phyloP scores from a whole-genome alignment of 257 asterid genomes.

The Fraxinus anomala region DNA sequence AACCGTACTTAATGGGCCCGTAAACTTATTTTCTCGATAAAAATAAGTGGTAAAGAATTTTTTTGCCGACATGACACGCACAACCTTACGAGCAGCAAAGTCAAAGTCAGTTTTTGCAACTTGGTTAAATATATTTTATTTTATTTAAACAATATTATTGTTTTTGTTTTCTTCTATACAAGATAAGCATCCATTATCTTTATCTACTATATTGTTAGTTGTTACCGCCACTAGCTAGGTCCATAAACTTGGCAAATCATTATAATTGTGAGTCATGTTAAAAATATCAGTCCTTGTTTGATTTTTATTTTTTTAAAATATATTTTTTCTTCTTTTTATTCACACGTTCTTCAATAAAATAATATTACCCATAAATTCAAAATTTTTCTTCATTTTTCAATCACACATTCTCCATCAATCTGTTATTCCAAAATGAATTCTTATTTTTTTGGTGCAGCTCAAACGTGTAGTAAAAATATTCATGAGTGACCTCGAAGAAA shows the following conservation, averaged over 20 bases:
- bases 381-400: no score
- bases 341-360: no score
- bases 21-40: not conserved
- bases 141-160: not conserved
- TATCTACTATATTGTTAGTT: constrained; percentile 29
- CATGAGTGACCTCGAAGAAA: not conserved
- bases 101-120: constrained; percentile 43
- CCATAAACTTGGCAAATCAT: not conserved
- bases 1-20: no score
- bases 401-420: no score
- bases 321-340: no score
- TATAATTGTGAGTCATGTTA: not conserved
- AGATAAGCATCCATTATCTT: constrained; percentile 34
- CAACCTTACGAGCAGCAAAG: constrained; percentile 23
- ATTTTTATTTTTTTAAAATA: no score
- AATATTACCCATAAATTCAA: no score
- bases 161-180: constrained; percentile 36
- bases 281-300: no score
- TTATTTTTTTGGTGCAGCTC: no score
- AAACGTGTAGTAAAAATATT: no score
- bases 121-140: constrained; percentile 24
- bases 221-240: constrained; percentile 1
- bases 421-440: no score
- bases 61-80: constrained; percentile 62
- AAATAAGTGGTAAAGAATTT: not conserved